Conservation (phyloP, 164 flowering plant genomes). For the Piper betle region DNA sequence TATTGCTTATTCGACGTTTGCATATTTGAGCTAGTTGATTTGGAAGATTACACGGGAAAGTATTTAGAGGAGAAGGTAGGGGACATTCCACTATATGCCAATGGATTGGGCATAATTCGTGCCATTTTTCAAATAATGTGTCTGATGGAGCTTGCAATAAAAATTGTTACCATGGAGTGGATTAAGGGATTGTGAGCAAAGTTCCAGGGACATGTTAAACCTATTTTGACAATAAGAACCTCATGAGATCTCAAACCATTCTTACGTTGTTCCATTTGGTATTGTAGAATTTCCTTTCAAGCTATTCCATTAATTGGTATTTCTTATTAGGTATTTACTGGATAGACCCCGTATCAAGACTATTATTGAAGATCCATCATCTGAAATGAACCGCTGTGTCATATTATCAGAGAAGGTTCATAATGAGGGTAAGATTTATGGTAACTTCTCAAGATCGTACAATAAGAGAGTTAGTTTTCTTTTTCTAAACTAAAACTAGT, state of each 20-base stretch:
- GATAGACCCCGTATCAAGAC: constrained; percentile 83
- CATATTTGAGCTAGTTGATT: no score
- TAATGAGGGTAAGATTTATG: constrained; percentile 43
- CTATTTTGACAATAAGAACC: background rate
- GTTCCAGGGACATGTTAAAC: no score
- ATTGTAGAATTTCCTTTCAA: background rate
- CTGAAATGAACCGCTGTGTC: constrained; percentile 52
- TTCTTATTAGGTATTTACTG: constrained; percentile 45
- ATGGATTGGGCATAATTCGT: no score
- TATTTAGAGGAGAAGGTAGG: no score
- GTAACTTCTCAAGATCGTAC: no score
- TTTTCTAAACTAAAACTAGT: no score
- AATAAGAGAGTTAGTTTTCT: no score
- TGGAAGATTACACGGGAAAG: no score
- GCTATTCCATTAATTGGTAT: no score
- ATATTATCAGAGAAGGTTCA: constrained; percentile 67
- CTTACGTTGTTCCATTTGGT: background rate
- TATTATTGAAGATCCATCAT: constrained; percentile 72
- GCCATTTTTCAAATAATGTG: no score
- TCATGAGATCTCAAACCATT: background rate
- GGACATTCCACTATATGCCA: no score
- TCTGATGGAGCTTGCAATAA: background rate
- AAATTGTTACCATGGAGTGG: background rate
- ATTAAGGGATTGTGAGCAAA: background rate
- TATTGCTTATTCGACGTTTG: no score